Base-by-base conservation (phyloP, 805 yeast species). In the Ogataea populi-albae region DNA sequence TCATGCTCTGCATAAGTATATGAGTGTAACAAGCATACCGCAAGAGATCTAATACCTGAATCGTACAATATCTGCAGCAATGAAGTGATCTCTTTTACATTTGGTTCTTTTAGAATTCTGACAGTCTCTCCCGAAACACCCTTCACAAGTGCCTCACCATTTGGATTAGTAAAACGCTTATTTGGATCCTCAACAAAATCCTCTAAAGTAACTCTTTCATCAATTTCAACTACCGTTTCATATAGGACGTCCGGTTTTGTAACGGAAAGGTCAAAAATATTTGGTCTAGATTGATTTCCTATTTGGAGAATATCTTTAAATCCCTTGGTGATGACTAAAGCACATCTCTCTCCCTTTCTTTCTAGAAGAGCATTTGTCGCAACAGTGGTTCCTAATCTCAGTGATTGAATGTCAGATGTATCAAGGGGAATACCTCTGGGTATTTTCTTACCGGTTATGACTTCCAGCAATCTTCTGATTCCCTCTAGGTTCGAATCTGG, bases 331-430 rank as follows among this genome's bases (percentile, higher is more conserved):
- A 93, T 86, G 4, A 88, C 58, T 37, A 89, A 69, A 2, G 91
- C 93, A 47, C 91, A 87, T 21, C 77, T 64, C 38, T 87, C 91
- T 34, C 97, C 97, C 53, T 87, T 87, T 41, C 97, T 71, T 54
- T 89, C 97, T 41, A 89, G 68, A 20, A 93, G 69, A 2, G 97
- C 96, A 62, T 89, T 89, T 8, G 97, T 89, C 2, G 97, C 97
- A 7, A 87, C 89, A 0, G 96, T 88, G 4, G 96, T 87, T 3
- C 96, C 96, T 84, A 88, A 81, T 35, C 95, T 68, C 30, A 87
- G 76, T 27, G 79, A 72, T 33, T 75, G 77, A 23, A 86, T 82
- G 2, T 62, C 61, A 3, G 77, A 68, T 1, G 84, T 68, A 39
- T 81, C 86, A 37, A 87, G 59, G 3, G 74, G 77, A 18, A 57